Percentiles rank a stretch among this genome's conserved stretches.
These are phyloP conservation scores for Colletotrichum lupini DNA, from an alignment of 2,329 filamentous ascomycete genomes.

Conservation along the genomic window DNA sequence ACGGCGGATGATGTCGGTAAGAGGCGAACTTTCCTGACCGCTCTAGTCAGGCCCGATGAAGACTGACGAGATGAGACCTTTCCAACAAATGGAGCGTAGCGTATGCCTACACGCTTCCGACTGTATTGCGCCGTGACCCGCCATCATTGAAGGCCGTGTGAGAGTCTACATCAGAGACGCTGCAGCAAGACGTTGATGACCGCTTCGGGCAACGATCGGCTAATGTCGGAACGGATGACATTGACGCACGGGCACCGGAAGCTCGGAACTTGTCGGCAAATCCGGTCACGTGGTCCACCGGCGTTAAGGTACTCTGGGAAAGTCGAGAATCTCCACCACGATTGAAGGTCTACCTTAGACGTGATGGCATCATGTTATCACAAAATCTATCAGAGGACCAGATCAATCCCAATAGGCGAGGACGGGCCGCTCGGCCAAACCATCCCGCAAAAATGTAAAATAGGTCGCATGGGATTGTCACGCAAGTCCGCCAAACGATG, in stretches of 20 bases:
- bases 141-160: too few species aligned
- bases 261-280: background rate
- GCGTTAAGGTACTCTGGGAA: background rate
- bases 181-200: background rate
- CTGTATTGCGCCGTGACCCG: too few species aligned
- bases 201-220: background rate
- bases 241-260: background rate
- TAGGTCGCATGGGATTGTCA: too few species aligned
- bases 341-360: background rate
- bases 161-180: too few species aligned
- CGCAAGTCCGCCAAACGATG: too few species aligned
- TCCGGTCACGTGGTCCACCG: background rate
- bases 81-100: background rate
- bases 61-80: background rate
- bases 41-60: background rate
- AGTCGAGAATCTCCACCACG: too few species aligned
- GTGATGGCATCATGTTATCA: too few species aligned
- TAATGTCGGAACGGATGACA: background rate
- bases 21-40: background rate
- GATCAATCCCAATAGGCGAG: too few species aligned
- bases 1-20: constrained; percentile 5
- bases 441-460: too few species aligned
- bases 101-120: background rate
- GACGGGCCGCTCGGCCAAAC: too few species aligned
- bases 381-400: too few species aligned